Conservation (phyloP, 306 rosid species). For the Begonia masoniana region DNA sequence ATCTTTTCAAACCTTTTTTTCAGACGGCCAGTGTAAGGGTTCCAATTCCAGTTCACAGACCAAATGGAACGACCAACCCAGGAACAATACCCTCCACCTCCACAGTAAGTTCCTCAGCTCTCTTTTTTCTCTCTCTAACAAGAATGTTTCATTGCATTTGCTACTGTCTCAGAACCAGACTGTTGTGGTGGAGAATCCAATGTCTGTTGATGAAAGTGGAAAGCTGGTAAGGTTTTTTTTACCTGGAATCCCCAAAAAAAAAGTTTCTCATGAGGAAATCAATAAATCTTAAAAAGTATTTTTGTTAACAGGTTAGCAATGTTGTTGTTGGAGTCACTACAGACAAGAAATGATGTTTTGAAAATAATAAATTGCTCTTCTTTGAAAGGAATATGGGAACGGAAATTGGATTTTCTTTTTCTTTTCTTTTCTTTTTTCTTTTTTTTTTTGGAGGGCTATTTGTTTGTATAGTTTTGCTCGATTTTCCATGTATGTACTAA, state of each 20-base stretch:
- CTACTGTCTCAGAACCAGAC: conserved; percentile 56
- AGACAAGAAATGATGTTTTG: conserved; percentile 45
- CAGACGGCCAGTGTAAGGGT: conserved; percentile 62
- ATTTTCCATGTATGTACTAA: not conserved
- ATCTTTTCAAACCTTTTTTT: too few species aligned
- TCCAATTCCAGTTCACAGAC: conserved; percentile 72
- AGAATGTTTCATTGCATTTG: too few species aligned
- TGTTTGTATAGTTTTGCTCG: not conserved
- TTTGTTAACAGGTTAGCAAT: conserved; percentile 76
- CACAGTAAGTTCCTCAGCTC: conserved; percentile 36
- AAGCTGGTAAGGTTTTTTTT: conserved; percentile 40
- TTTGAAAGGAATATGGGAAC: not conserved
- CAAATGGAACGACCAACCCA: conserved; percentile 49
- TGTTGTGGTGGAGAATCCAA: conserved; percentile 82
- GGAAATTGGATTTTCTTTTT: not conserved
- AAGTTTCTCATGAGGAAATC: too few species aligned
- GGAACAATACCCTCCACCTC: conserved; percentile 64
- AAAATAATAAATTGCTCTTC: not conserved
- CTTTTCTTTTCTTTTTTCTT: not conserved
- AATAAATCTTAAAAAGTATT: too few species aligned
- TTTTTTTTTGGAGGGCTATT: too few species aligned
- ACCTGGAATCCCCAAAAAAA: too few species aligned
- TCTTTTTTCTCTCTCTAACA: not conserved
- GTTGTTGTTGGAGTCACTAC: conserved; percentile 92
- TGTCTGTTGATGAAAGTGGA: conserved; percentile 79